Base-by-base conservation (phyloP, 495 filamentous ascomycete genomes). In the Cudoniella acicularis region DNA sequence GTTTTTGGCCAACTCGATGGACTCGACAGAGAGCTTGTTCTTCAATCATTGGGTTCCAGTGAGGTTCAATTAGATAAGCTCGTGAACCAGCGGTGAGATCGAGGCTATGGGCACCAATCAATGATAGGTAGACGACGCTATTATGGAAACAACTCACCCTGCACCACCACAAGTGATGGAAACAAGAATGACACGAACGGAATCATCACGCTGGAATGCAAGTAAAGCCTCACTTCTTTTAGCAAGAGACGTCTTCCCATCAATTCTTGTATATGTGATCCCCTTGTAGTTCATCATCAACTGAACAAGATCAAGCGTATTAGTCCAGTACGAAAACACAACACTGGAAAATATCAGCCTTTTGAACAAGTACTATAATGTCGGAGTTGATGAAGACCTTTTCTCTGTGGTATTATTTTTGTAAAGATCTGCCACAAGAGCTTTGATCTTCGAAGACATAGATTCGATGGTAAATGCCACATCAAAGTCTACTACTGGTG, bases 21-120 rank as follows among this genome's bases (percentile, higher is more conserved):
- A 70, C 64, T 22, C 68, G 64, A 57, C 68, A 66, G 11, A 71
- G 54, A 17, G 69, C 69, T 36, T 71, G 69, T 11, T 65, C 59
- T 52, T 71, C 69, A 16, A 63, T 41, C 63, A 68, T 68, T 9
- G 69, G 68, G 46, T 71, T 71, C 69, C 69, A 70, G 20, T 70
- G 65, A 18, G 64, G 67, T 54, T 69, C 68, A 10, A 70, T 55
- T 22, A 70, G 59, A 55, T 70, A 65, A 13, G 64, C 64, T 17
- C 30, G 54, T 20, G 49, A 55, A 25, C 67, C 68, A 49, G 55
- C 64, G 2, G 64, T 67, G n/a, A 70, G 59, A 54, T 70, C 62
- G 13, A 67, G 49, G 1, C 46, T 58, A 52, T 4, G 10, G 10
- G 47, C 23, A 17, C 21, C 27, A 50, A 58, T 58, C 40, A 58